Evolutionary conservation across 1,139 yeast genomes (phyloP), one percentile per base, ranked within the genome.

Genomic region (Pichia norvegensis): DNA sequence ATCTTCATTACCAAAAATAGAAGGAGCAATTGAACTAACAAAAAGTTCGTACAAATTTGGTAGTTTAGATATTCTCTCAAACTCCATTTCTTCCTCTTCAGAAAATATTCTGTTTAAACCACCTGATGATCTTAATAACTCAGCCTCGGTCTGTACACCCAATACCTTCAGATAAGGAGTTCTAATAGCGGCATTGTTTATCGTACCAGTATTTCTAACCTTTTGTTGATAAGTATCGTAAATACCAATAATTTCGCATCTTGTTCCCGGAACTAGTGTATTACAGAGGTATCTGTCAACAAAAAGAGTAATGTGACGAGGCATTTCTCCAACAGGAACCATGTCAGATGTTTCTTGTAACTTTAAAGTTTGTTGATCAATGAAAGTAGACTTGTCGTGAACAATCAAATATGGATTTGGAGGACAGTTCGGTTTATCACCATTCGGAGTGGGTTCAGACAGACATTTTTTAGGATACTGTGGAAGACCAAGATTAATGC

Each of bases 291-390:
- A 85, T 54, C 98, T 76, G 62, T 94, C 98, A 20, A 90, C 86
- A 43, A 94, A 86, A 55, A 94, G 72, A 51, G 87, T 65, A 43
- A 94, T 84, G 59, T 92, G 95, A 56, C 99, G 79, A 14, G 99
- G 99, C 90, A 92, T 84, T 68, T 92, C 99, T 52, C 99, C 98
- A 20, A 92, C 95, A 2, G 98, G 99, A 1, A 92, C 97, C 83
- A 86, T 85, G 63, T 92, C 98, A 14, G 98, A 97, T 16, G 95
- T 76, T 62, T 92, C 99, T 64, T 92, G 99, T 46, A 94, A 72
- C 63, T 94, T 94, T 59, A 94, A 73, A 23, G 85, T 81, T 65
- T 94, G 99, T 63, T 94, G 97, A 65, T 94, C 98, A 47, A 92
- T 84, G 62, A 90, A 94, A 17, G 78, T 72, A 1, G 97, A 88